A percentile compares a stretch with the other conserved stretches of the same genome.
phyloP scores from a whole-genome alignment of 2,329 filamentous ascomycete genomes.

The Dactylellina leptospora region DNA sequence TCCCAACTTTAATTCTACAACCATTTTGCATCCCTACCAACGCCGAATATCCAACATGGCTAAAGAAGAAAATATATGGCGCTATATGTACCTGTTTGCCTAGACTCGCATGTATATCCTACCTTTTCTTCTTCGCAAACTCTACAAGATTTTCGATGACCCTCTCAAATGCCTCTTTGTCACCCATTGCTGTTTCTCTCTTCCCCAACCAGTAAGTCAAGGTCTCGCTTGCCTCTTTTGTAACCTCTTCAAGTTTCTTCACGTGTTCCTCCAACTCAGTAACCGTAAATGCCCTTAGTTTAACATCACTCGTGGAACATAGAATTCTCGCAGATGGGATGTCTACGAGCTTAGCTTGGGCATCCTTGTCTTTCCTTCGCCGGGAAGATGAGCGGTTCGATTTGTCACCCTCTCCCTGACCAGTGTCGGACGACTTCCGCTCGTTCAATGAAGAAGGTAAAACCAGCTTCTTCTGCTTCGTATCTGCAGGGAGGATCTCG shows the following conservation, averaged over 20 bases:
- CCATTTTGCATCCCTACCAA: constrained; percentile 12
- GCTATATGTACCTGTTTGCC: not conserved
- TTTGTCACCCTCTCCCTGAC: constrained; percentile 35
- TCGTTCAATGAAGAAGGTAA: constrained; percentile 73
- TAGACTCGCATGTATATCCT: not conserved
- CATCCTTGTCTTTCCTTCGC: constrained; percentile 59
- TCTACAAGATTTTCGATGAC: constrained; percentile 58
- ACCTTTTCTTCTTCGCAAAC: constrained; percentile 55
- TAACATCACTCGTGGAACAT: constrained; percentile 57
- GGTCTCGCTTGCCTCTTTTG: constrained; percentile 55
- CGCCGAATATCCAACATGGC: constrained; percentile 32
- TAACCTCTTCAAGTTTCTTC: constrained; percentile 55
- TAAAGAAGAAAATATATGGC: constrained; percentile 2
- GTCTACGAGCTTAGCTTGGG: constrained; percentile 54
- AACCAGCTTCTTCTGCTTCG: constrained; percentile 96
- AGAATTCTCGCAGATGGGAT: constrained; percentile 56
- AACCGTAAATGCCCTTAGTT: constrained; percentile 54
- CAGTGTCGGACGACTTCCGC: constrained; percentile 49
- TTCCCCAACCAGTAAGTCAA: constrained; percentile 57
- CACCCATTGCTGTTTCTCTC: constrained; percentile 56
- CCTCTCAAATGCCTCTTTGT: constrained; percentile 58
- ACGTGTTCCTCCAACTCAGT: constrained; percentile 56
- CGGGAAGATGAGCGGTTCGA: constrained; percentile 60
- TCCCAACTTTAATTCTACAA: constrained; percentile 13
- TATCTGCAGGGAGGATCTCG: constrained; percentile 87